A percentile compares a stretch with the other conserved stretches of the same genome.
Conservation (phyloP, 371 early-diverging fungal genomes). For the Mycotypha africana region DNA sequence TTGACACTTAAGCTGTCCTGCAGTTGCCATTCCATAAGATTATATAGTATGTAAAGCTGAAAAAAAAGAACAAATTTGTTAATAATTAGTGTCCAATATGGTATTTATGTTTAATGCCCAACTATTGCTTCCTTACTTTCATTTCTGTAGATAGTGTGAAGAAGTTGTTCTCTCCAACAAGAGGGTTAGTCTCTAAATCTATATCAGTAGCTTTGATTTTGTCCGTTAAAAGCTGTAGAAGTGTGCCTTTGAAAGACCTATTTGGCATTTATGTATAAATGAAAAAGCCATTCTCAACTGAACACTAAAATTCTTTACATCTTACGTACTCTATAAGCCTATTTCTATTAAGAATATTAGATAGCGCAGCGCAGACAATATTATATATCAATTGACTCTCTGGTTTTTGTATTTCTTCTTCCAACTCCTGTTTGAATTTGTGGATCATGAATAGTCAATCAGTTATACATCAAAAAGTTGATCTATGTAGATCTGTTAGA, state of each 20-base stretch:
- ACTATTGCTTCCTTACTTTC: constrained; percentile 18
- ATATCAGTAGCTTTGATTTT: constrained; percentile 30
- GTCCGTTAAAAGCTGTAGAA: constrained; percentile 22
- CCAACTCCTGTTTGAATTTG: constrained; percentile 21
- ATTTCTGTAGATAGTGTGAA: constrained; percentile 9
- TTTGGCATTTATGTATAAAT: no score
- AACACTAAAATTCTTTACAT: no score
- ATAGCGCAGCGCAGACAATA: constrained; percentile 26
- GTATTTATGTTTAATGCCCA: neutral
- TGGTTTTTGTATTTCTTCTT: constrained; percentile 17
- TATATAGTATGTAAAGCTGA: constrained; percentile 26
- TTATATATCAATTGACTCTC: constrained; percentile 19
- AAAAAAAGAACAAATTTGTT: no score
- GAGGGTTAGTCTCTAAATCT: constrained; percentile 27
- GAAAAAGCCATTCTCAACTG: no score
- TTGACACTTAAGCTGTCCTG: constrained; percentile 31
- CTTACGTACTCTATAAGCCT: constrained; percentile 31
- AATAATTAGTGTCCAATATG: neutral
- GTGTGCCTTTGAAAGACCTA: constrained; percentile 16
- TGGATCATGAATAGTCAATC: neutral
- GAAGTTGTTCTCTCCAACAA: constrained; percentile 20
- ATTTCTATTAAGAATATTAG: constrained; percentile 38
- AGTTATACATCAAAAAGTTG: no score
- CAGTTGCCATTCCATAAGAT: constrained; percentile 41
- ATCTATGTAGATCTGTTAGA: no score